Evolutionary conservation across 306 rosid genomes (phyloP).

Genomic region (Spatholobus suberectus): DNA sequence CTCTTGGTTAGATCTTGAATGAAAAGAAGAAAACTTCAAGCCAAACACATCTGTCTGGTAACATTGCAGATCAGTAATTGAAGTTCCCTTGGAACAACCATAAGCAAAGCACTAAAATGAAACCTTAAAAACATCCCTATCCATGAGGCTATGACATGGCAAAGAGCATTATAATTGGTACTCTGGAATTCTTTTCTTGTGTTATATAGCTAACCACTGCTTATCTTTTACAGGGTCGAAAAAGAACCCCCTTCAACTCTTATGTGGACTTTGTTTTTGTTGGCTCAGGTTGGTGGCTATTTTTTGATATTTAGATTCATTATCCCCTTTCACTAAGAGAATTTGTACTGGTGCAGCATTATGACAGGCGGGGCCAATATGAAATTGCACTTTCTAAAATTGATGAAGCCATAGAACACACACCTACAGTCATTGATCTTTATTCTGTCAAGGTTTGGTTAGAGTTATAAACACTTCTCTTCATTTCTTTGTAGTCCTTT

Average conservation of each 20-base stretch:
- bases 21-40: slow-evolving; percentile 15
- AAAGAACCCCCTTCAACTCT: slow-evolving; percentile 96
- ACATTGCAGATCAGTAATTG: background rate
- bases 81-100: slow-evolving; percentile 7
- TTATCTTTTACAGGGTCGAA: slow-evolving; percentile 60
- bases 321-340: background rate
- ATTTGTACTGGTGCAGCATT: slow-evolving; percentile 76
- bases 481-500: slow-evolving; percentile 23
- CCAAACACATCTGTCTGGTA: background rate
- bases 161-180: slow-evolving; percentile 18
- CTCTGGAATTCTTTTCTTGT: slow-evolving; percentile 33
- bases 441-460: slow-evolving; percentile 87
- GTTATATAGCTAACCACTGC: slow-evolving; percentile 16
- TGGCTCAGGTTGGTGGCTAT: slow-evolving; percentile 81
- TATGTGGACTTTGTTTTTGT: slow-evolving; percentile 88
- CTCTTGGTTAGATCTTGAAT: slow-evolving; percentile 21
- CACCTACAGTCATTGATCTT: slow-evolving; percentile 97
- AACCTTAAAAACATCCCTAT: background rate
- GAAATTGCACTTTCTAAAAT: slow-evolving; percentile 83
- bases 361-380: slow-evolving; percentile 85
- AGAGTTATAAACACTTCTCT: slow-evolving; percentile 17
- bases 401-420: slow-evolving; percentile 85
- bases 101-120: background rate
- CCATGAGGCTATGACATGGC: background rate
- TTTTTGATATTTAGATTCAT: background rate